Base-by-base conservation (phyloP, 257 asterid species). In the Ilex aquifolium region DNA sequence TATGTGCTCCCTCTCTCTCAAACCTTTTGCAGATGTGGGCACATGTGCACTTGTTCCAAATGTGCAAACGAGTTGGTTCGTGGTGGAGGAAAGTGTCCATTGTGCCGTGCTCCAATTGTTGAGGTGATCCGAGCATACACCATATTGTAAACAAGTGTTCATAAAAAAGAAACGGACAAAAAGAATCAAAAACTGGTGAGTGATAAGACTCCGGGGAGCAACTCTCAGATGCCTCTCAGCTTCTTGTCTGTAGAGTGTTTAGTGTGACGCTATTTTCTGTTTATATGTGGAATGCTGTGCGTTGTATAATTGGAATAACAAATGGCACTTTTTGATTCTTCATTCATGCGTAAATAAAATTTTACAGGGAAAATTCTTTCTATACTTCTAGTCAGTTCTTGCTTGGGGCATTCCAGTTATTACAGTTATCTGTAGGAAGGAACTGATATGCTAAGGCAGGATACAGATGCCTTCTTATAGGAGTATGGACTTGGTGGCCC, bases 41-140 rank as follows among this genome's bases (percentile, higher is more conserved):
- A 91, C 83, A 91, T 91, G 98, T 88, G 98, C 81, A 88, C 97
- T 16, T 91, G 97, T 77, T 79, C 91, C 9, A 82, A 76, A 66
- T 91, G 98, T 59, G 98, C 98, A 3, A 86, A 80, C 27, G 97
- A 91, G 85, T 63, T 91, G 83, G 85, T 86, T 42, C 74, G 87
- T 31, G 85, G 93, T 32, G 95, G 92, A 66, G 95, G 96, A n/a
- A 91, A 86, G 71, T 91, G 98, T 66, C 98, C 98, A 0, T 69
- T 86, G 77, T 91, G 98, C 70, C 81, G 97, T 69, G 95, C 98
- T 44, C 97, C 97, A 13, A 88, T 88, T 44, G 83, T 91, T 7
- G 95, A 91, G 88, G 98, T 91, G 81, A 76, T 91, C 70, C 82
- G 95, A 74, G 97, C 98, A 66, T 91, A 91, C 87, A 83, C 95